Base-by-base conservation (phyloP, 1,284 basidiomycete species). In the Boletus calvinii region DNA sequence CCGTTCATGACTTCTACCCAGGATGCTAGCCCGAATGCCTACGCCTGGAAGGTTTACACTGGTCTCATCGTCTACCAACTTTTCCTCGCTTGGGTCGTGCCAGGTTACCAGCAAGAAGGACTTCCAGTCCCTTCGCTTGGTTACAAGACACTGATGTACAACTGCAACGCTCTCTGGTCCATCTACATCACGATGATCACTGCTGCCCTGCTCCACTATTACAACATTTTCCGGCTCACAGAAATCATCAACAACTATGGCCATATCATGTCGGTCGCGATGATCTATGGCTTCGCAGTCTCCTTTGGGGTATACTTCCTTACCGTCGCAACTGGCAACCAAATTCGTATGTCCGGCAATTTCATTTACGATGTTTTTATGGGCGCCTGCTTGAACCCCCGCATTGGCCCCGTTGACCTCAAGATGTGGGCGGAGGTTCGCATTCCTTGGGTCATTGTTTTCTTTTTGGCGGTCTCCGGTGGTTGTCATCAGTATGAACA, bases 341-440 rank as follows among this genome's bases (percentile, higher is more conserved):
- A 87, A 57, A 86, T 95, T 46, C 83, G 96, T 59, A 96, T 98
- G 91, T 94, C 90, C 15, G 94, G 94, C 48, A 96, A 86, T 74
- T 84, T 91, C 72, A 80, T 95, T 60, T 99, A 97, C 69, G 94
- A 97, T 65, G 87, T 94, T 58, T 96, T 94, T 74, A 98, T 98
- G 94, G 97, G 97, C 43, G 94, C 94, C 35, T 81, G 81, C 49
- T 78, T 99, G 58, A 99, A 98, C 75, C 97, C 97, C 12, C 85
- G 96, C 54, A 81, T 99, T 58, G 94, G 94, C n/a, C 78, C 80
- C 32, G 82, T 99, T 61, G 96, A 98, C 73, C 77, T 99, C 66
- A 99, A 99, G 78, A 98, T 99, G 95, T 99, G 95, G 85, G 93
- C 93, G 24, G 96, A 99, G 72, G 96, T 99, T 53, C 85, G 97